Evolutionary conservation across 2,329 filamentous ascomycete genomes (phyloP), one percentile per base, ranked within the genome.

Genomic region (Sclerotinia sclerotiorum): DNA sequence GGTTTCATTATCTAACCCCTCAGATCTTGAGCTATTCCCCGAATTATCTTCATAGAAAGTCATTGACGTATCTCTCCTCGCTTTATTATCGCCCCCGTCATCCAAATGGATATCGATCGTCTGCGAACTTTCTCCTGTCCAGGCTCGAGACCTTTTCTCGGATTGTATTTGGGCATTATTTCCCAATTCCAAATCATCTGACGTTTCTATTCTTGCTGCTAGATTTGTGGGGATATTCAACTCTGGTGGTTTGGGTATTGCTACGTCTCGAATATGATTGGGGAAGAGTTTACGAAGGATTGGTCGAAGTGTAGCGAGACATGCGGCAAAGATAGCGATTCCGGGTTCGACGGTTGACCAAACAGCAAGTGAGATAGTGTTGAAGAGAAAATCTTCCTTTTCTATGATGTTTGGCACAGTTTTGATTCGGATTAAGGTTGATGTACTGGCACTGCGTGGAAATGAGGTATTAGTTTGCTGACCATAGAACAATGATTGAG

Each of bases 271-370:
- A 6, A 51, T 51, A 51, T 39, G 5, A 63, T 63, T 21, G 17
- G 60, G 46, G n/a, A 42, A 42, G 8, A 27, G 10, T 42, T 2
- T 24, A 6, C 58, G n/a, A 21, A 51, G 32, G 32, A 51, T 5
- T 27, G 60, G 46, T 21, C 46, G 29, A 17, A 63, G 60, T 21
- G 60, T 51, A 27, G 46, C 60, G n/a, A 63, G n/a, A 51, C 29
- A 63, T 27, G 60, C 29, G 46, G 60, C 46, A 6, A 63, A 63
- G 17, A 63, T 51, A 3, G 46, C 21, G 8, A 63, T 39, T 63
- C 60, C 48, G 10, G 46, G 60, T 27, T 63, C 48, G 8, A 51
- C n/a, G 2, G 46, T 51, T 11, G 60, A 39, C 60, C 32, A 63
- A 7, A 52, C 15, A 17, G 46, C 46, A 27, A 63, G 21, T 5